Conservation (phyloP, 257 asterid species). For the Rubia yunnanensis region DNA sequence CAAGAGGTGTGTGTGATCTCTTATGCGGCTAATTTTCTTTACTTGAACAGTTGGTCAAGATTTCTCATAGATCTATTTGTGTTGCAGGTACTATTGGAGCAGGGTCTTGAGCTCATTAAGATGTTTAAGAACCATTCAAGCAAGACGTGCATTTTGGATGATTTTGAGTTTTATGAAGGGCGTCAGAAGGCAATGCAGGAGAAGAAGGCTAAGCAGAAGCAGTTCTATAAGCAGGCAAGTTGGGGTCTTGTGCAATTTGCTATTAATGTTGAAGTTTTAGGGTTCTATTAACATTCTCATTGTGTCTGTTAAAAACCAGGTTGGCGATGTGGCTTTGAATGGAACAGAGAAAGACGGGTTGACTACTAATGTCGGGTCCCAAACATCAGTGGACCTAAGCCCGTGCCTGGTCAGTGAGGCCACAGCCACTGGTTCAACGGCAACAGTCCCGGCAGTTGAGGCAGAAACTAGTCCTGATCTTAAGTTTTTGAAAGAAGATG, state of each 20-base stretch:
- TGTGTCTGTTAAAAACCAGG: constrained; percentile 12
- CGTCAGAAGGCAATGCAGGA: constrained; percentile 38
- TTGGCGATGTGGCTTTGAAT: constrained; percentile 10
- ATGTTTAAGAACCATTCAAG: constrained; percentile 29
- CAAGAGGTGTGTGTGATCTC: constrained; percentile 30
- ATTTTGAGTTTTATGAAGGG: constrained; percentile 40
- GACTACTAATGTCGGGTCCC: neutral
- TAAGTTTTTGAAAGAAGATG: constrained; percentile 10
- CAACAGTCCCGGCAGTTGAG: constrained; percentile 4
- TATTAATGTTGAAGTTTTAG: neutral
- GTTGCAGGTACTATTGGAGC: constrained; percentile 31
- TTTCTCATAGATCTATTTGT: neutral
- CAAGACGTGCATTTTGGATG: constrained; percentile 36
- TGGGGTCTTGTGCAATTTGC: neutral
- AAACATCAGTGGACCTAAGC: constrained; percentile 4
- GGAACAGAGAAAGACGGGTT: constrained; percentile 14
- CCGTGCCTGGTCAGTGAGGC: neutral
- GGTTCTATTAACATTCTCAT: neutral
- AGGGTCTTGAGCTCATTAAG: constrained; percentile 24
- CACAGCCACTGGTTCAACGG: constrained; percentile 1
- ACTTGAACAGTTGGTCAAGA: neutral
- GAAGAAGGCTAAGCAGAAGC: constrained; percentile 34
- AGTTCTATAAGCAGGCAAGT: constrained; percentile 25
- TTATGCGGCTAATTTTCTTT: neutral
- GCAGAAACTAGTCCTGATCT: constrained; percentile 12